Evolutionary conservation across 352 stramenopile genomes (phyloP).

Genomic region (Aphanomyces euteiches): DNA sequence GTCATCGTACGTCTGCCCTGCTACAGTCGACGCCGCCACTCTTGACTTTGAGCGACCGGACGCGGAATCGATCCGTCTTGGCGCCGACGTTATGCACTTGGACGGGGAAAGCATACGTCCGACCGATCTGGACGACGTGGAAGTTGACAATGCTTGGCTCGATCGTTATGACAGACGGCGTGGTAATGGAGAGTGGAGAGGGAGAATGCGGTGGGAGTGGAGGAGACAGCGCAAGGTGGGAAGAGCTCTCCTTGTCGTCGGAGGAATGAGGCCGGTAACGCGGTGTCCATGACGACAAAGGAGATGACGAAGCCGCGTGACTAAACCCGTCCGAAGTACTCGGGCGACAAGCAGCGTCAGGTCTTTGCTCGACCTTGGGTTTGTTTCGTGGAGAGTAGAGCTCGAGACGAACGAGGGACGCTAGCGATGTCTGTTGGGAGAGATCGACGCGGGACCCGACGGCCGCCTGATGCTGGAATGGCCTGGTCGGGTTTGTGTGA

Average conservation of each 20-base stretch:
- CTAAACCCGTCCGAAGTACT: slow-evolving; percentile 8
- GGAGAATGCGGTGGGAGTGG: background rate
- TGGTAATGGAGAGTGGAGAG: background rate
- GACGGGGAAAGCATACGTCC: slow-evolving; percentile 22
- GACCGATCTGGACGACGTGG: background rate
- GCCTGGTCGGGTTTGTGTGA: background rate
- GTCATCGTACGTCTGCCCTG: slow-evolving; percentile 38
- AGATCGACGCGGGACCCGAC: slow-evolving; percentile 10
- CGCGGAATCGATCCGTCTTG: slow-evolving; percentile 64
- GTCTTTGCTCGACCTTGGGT: background rate
- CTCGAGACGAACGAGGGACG: slow-evolving; percentile 11
- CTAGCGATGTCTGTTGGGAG: slow-evolving; percentile 1
- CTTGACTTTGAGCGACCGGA: slow-evolving; percentile 45
- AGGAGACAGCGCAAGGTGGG: background rate
- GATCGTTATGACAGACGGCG: background rate
- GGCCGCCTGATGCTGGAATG: slow-evolving; percentile 7
- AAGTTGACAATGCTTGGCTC: slow-evolving; percentile 29
- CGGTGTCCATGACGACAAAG: no score
- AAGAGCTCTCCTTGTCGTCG: background rate
- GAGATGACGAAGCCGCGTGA: background rate
- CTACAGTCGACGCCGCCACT: slow-evolving; percentile 41
- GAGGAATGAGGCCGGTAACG: background rate
- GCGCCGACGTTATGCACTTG: slow-evolving; percentile 53
- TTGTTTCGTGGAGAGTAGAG: slow-evolving; percentile 21
- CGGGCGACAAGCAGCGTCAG: background rate